Evolutionary conservation across 2,329 filamentous ascomycete species (phyloP), one percentile per base, ranked within the genome.

Genomic region (Paraphoma sp.): DNA sequence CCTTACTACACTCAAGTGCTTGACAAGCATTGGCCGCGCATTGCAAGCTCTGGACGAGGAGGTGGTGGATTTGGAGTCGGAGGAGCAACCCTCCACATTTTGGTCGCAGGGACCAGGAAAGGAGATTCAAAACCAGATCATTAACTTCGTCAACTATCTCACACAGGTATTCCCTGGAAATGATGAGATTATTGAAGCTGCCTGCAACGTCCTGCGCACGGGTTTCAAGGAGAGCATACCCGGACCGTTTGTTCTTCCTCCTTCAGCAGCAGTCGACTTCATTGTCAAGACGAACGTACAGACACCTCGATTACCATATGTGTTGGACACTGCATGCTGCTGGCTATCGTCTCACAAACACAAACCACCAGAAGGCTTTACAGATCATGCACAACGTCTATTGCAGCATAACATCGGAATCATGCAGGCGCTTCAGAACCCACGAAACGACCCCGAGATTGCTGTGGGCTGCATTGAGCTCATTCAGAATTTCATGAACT

Each of bases 241-340:
- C 3, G 91, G 91, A 0, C 89, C 91, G 0, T 94, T 95, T 65
- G 90, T 93, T 8, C 86, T 96, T 57, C 84, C 88, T 2, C 82
- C 89, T 0, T 78, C 83, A 0, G 82, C 87, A 60, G 86, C 91
- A n/a, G 85, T 87, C 10, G 81, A 86, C 42, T 89, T 90, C 70
- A 81, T 95, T 45, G 81, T 84, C 3, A 84, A 83, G 49, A 84
- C 87, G 18, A 80, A 77, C 1, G 76, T 84, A 38, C 78, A 84
- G n/a, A 89, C 85, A 9, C 88, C 89, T 11, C 83, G 89, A 45
- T 81, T 92, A 38, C 89, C 89, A 2, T 82, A 85, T 4, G 81
- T 93, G 9, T 84, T 95, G 30, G 87, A 86, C 53, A 91, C 89
- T 3, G 89, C 89, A 2, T 89, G 87, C 69, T 88, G 87, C 0